Conservation (phyloP, 2,329 filamentous ascomycete species). For the Fusarium torulosum region DNA sequence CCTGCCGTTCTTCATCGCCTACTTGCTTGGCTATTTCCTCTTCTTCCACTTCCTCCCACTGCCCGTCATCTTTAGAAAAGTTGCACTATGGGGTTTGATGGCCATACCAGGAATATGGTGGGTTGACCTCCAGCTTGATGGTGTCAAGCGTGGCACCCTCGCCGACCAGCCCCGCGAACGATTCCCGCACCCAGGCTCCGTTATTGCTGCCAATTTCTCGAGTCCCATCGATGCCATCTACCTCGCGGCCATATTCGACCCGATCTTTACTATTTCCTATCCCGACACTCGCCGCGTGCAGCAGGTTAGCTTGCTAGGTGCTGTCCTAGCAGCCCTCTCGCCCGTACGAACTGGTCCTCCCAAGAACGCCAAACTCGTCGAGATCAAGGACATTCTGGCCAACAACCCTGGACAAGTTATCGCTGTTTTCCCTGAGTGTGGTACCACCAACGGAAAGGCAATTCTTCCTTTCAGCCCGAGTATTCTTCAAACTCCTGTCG, state of each 20-base stretch:
- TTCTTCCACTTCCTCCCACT: constrained; percentile 85
- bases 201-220: constrained; percentile 92
- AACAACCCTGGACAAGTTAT: constrained; percentile 81
- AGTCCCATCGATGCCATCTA: constrained; percentile 95
- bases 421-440: constrained; percentile 92
- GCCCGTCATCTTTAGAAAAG: constrained; percentile 76
- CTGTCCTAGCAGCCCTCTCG: constrained; percentile 79
- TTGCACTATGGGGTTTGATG: constrained; percentile 87
- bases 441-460: constrained; percentile 91
- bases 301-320: constrained; percentile 80
- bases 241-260: constrained; percentile 95
- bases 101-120: constrained; percentile 95
- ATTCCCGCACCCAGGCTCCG: constrained; percentile 80
- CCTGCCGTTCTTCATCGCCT: constrained; percentile 79
- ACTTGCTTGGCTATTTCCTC: constrained; percentile 79
- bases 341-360: constrained; percentile 64
- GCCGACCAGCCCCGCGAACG: constrained; percentile 78
- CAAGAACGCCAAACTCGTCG: constrained; percentile 64
- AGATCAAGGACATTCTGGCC: constrained; percentile 72
- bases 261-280: constrained; percentile 90
- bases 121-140: constrained; percentile 98
- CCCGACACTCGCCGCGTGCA: constrained; percentile 79
- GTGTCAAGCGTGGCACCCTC: constrained; percentile 90
- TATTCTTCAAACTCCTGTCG: constrained; percentile 74
- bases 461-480: constrained; percentile 87